Evolutionary conservation across 225 moss, liverwort and hornwort species (phyloP), one percentile per base, ranked within the genome.

Genomic region (Bryoerythrophyllum caledonicum): DNA sequence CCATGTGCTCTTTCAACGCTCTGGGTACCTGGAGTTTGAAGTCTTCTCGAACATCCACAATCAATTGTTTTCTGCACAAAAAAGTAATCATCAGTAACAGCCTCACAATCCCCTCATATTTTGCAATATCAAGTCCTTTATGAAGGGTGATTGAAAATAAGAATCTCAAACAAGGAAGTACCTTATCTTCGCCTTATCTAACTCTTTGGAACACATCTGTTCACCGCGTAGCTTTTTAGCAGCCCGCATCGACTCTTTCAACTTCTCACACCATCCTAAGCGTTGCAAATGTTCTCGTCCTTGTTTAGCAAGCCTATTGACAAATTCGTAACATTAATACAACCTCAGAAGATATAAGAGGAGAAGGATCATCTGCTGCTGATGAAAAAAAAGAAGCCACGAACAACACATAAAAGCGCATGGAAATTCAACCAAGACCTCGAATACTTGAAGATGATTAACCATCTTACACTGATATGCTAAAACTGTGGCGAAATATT

Each of bases 1-100:
- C 91, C 65, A 93, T 81, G 67, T 77, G 89, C 81, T 93, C 89
- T 79, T 93, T 93, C 77, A 89, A 80, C 70, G 74, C 86, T 81
- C 79, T 89, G 54, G 93, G 91, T 66, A 93, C 84, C 84, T 85
- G 79, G 57, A 82, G 89, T 72, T 87, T 91, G 73, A 82, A 84
- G 44, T 65, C 68, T 73, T 84, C 93, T 78, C 89, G 93, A 72
- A 82, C 87, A 79, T 93, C 87, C 78, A 80, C 77, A 67, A 93
- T 87, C 78, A 91, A 84, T 83, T 87, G 91, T 73, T 84, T 85
- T 86, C 93, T 93, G 76, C 82, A 75, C n/a, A 5, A 43, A 52
- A n/a, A n/a, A 58, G 65, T 34, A 49, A 55, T 17, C 59, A 43
- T 72, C 46, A 74, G 30, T 27, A 11, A 13, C 34, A 58, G 32